Conservation (phyloP, 306 rosid species). For the Vigna mungo region DNA sequence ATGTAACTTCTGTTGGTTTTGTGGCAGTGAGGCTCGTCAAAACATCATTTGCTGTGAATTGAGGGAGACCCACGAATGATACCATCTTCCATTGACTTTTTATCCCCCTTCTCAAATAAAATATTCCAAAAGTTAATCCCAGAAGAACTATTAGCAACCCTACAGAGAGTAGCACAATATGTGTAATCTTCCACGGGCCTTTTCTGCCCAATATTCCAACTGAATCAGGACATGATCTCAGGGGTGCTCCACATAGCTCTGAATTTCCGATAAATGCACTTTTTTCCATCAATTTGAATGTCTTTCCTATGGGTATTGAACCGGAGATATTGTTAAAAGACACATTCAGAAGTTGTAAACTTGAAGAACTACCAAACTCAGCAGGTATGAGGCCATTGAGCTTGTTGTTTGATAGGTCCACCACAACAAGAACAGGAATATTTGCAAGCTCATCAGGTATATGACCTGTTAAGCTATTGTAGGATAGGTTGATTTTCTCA, state of each 20-base stretch:
- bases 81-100: conserved; percentile 85
- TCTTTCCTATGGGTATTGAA: conserved; percentile 68
- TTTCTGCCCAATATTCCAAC: conserved; percentile 62
- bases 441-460: conserved; percentile 78
- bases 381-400: conserved; percentile 77
- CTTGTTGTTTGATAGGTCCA: conserved; percentile 76
- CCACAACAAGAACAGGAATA: conserved; percentile 62
- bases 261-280: conserved; percentile 83
- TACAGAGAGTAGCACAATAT: conserved; percentile 61
- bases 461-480: conserved; percentile 74
- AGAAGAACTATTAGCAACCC: conserved; percentile 60
- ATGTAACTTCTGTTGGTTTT: conserved; percentile 55
- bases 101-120: conserved; percentile 56
- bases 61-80: conserved; percentile 83
- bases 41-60: conserved; percentile 79
- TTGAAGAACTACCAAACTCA: conserved; percentile 68
- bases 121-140: conserved; percentile 54
- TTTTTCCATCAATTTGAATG: conserved; percentile 60
- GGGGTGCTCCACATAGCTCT: conserved; percentile 87
- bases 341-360: conserved; percentile 77
- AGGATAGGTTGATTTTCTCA: conserved; percentile 56
- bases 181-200: conserved; percentile 60
- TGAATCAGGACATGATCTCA: conserved; percentile 68
- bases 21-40: conserved; percentile 67
- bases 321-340: conserved; percentile 89